Evolutionary conservation across 1,284 basidiomycete genomes (phyloP).

Genomic region (Stereum hirsutum): DNA sequence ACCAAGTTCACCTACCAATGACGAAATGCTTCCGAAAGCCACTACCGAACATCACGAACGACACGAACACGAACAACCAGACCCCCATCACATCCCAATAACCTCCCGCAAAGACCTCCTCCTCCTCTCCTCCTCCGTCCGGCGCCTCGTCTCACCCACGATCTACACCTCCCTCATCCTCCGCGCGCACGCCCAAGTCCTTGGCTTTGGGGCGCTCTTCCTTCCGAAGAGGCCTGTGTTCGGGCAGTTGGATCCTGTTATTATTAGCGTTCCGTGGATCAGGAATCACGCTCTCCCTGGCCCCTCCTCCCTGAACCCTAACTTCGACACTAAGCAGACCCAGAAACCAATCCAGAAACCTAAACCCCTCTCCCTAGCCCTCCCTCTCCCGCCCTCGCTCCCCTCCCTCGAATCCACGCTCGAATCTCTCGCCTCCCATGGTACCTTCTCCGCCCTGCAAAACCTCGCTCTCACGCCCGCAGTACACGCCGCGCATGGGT

Average conservation of each 20-base stretch:
- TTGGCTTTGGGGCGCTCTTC: constrained; percentile 10
- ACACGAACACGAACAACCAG: constrained; percentile 9
- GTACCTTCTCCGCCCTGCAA: constrained; percentile 5
- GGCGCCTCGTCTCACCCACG: constrained; percentile 10
- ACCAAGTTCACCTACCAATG: neutral
- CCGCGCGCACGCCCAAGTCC: constrained; percentile 10
- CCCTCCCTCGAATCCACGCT: constrained; percentile 11
- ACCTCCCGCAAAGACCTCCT: constrained; percentile 9
- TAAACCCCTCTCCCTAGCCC: constrained; percentile 10
- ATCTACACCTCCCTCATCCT: constrained; percentile 12
- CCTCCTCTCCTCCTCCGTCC: constrained; percentile 13
- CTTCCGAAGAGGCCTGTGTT: constrained; percentile 5
- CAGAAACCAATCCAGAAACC: neutral
- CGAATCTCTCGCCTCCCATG: constrained; percentile 5
- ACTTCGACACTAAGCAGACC: neutral
- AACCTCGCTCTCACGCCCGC: constrained; percentile 12
- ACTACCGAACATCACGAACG: constrained; percentile 10
- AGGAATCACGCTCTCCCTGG: no score
- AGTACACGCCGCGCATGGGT: constrained; percentile 10
- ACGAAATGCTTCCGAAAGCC: constrained; percentile 7
- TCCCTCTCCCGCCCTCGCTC: constrained; percentile 9
- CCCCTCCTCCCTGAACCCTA: neutral
- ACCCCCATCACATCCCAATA: no score
- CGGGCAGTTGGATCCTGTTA: no score
- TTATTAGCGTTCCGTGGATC: no score